Evolutionary conservation across 2,329 filamentous ascomycete genomes (phyloP), one percentile per base, ranked within the genome.

Genomic region (Cladosporium colombiae): DNA sequence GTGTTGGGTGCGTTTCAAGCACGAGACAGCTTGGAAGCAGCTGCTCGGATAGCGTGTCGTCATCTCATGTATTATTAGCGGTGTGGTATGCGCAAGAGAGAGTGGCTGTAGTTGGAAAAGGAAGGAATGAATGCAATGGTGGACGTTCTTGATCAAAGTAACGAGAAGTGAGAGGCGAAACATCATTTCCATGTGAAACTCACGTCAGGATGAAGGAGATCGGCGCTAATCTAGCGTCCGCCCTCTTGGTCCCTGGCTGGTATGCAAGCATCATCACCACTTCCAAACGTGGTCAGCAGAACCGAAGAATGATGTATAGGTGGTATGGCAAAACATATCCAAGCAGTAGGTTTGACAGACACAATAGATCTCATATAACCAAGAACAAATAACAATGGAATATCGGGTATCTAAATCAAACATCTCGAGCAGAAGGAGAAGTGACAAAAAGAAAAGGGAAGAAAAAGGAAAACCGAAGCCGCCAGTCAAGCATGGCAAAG

Each of bases 41-140:
- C 71, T 71, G 72, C 72, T 73, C 72, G 72, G 68, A 67, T 64
- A 68, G 62, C 63, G 70, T 70, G 70, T 66, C 65, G 69, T 74
- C 88, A 73, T 74, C 70, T 76, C 76, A 70, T 75, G 18, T 53
- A 33, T 29, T 27, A 5, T 29, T 27, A 5, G 29, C 46, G 11
- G 33, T 40, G 29, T 10, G 10, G 7, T 55, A 1, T 55, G 25
- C n/a, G 23, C n/a, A 18, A 21, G 18, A 37, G 31, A n/a, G n/a
- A 40, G 33, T 21, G 23, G n/a, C 56, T 46, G n/a, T 40, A 40
- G n/a, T n/a, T 35, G 14, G 13, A 13, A 56, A 21, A 40, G 37
- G 18, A 57, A 11, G 55, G 33, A 57, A 40, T 16, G 33, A 57
- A 27, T 40, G 55, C 11, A 40, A 37, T 33, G 33, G 33, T 25